Evolutionary conservation across 371 early-diverging fungal species (phyloP), one percentile per base, ranked within the genome.

Genomic region (Mortierella sp.): DNA sequence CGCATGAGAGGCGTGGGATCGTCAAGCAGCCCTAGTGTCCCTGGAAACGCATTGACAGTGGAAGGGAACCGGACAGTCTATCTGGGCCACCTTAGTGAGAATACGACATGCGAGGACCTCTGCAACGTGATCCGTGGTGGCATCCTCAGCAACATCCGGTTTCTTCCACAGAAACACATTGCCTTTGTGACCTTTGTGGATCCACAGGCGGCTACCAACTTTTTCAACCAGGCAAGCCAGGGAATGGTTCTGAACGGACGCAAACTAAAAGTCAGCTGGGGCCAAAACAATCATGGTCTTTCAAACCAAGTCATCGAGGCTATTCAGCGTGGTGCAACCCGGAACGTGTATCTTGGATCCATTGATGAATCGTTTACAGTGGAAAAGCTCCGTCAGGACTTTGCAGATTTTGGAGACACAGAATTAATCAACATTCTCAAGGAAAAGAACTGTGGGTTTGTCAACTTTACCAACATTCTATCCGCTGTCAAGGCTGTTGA

Each of bases 111-210:
- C 31, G 91, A 92, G 78, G 93, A 94, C 53, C 82, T 95, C 27
- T 94, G 93, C 73, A 93, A 94, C 81, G 87, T 84, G 2, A 86
- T 95, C 58, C 92, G 96, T 23, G 95, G 94, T 23, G 95, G 96
- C 9, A 86, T 91, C 41, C 76, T 95, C n/a, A 86, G 90, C 58
- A 87, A 88, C 41, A 87, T 94, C 61, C 85, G 88, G n/a, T 89
- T 86, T 67, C 63, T 92, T 58, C 84, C 86, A 13, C 90, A 90
- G 18, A 93, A 92, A 68, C 89, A 89, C 67, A 89, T 88, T 65
- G 94, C 93, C 0, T 94, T 94, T 78, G 88, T 92, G 38, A 90
- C 91, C 0, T 95, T 95, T 84, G 82, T 92, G 10, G 93, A 93
- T 57, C 89, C 93, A 1, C 58, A 57, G 14, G 81, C 88, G 0